phyloP scores from a whole-genome alignment of 768 basidiomycete genomes.

The Hemileccinum impolitum region DNA sequence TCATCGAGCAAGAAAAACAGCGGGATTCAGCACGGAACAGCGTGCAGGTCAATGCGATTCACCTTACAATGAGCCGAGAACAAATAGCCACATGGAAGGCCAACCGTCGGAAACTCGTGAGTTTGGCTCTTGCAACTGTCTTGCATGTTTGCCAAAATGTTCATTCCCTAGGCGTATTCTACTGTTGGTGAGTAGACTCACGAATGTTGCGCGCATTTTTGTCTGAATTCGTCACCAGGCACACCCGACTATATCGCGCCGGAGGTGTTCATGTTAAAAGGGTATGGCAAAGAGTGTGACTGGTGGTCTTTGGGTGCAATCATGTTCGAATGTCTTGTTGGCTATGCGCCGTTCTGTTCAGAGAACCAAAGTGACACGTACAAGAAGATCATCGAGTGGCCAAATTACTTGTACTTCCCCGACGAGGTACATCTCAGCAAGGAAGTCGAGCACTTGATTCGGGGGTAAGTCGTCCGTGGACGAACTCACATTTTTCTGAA shows the following conservation, averaged over 20 bases:
- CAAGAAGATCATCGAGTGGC: constrained; percentile 98
- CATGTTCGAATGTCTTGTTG: constrained; percentile 98
- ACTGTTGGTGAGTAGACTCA: constrained; percentile 53
- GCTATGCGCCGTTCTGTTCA: constrained; percentile 96
- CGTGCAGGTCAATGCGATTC: constrained; percentile 96
- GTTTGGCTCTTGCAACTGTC: constrained; percentile 14
- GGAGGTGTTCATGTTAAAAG: constrained; percentile 95
- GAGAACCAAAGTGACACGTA: constrained; percentile 98
- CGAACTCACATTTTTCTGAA: constrained; percentile 3
- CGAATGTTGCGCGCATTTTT: background rate
- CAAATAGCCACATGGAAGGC: constrained; percentile 99
- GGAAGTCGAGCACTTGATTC: constrained; percentile 89
- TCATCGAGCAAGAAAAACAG: constrained; percentile 76
- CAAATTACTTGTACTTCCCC: constrained; percentile 85
- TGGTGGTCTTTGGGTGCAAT: constrained; percentile 99
- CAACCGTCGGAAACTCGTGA: constrained; percentile 89
- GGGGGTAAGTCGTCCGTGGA: constrained; percentile 49
- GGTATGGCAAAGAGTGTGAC: constrained; percentile 98
- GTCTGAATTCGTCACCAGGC: constrained; percentile 17
- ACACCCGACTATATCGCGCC: constrained; percentile 77
- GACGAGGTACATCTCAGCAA: constrained; percentile 92
- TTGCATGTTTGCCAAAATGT: constrained; percentile 5
- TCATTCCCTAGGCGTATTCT: constrained; percentile 75
- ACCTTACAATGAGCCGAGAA: constrained; percentile 94
- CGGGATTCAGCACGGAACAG: constrained; percentile 77